phyloP scores from a whole-genome alignment of 495 filamentous ascomycete species.

The Trichoderma gamsii region DNA sequence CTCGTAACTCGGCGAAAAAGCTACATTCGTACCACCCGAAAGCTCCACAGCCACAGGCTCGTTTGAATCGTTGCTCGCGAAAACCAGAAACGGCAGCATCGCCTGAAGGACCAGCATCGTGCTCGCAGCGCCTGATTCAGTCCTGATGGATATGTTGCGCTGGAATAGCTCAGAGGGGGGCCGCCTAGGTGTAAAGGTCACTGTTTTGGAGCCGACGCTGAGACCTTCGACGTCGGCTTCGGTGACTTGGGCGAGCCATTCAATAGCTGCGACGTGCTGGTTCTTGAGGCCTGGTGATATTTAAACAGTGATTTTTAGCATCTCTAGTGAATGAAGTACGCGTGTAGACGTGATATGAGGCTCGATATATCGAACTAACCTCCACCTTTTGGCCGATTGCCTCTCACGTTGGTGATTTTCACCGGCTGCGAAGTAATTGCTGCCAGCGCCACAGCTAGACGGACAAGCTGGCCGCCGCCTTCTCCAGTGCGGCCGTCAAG shows the following conservation, averaged over 20 bases:
- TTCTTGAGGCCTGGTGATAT: constrained; percentile 55
- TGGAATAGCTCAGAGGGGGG: constrained; percentile 32
- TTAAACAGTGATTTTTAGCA: not conserved
- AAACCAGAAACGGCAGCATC: constrained; percentile 69
- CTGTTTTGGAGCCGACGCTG: constrained; percentile 45
- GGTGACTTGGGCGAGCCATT: constrained; percentile 60
- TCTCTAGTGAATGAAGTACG: not conserved
- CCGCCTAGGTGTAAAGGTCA: constrained; percentile 45
- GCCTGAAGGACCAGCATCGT: constrained; percentile 76
- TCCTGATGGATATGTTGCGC: constrained; percentile 38
- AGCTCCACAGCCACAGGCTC: constrained; percentile 53
- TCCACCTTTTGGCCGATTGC: constrained; percentile 48
- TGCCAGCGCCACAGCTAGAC: constrained; percentile 63
- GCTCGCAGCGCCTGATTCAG: constrained; percentile 41
- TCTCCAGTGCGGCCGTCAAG: constrained; percentile 71
- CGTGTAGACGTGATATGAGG: not conserved
- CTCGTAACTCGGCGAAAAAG: constrained; percentile 66
- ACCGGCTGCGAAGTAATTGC: constrained; percentile 61
- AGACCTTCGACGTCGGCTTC: constrained; percentile 52
- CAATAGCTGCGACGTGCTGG: constrained; percentile 65
- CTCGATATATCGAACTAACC: constrained; percentile 27
- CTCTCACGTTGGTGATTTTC: constrained; percentile 62
- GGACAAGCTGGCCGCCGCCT: constrained; percentile 78
- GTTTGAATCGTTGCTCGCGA: constrained; percentile 39
- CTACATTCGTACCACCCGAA: constrained; percentile 72